phyloP scores from a whole-genome alignment of 2,329 filamentous ascomycete genomes.

The Teratosphaeriaceae sp. region DNA sequence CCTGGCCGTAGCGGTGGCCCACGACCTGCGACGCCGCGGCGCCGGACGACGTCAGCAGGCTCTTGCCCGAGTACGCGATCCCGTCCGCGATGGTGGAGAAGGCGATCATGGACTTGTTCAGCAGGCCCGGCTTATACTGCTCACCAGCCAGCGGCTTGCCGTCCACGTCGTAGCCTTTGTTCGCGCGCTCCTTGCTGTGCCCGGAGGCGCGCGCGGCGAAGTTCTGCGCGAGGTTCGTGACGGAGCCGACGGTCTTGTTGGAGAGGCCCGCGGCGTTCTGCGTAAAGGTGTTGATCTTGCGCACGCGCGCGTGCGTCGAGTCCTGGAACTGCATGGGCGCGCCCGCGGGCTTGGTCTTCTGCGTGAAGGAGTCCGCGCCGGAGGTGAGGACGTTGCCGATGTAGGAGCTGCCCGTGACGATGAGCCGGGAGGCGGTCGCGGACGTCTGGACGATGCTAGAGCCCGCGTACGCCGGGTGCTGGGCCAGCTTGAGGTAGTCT shows the following conservation, averaged over 20 bases:
- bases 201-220: slow-evolving; percentile 69
- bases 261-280: slow-evolving; percentile 71
- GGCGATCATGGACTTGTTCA: slow-evolving; percentile 96
- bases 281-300: slow-evolving; percentile 85
- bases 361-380: slow-evolving; percentile 73
- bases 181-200: slow-evolving; percentile 47
- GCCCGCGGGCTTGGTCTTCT: slow-evolving; percentile 67
- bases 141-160: slow-evolving; percentile 51
- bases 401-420: slow-evolving; percentile 79
- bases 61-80: slow-evolving; percentile 78
- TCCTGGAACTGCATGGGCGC: slow-evolving; percentile 86
- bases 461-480: slow-evolving; percentile 87
- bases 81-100: slow-evolving; percentile 93
- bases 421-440: slow-evolving; percentile 78
- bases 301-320: slow-evolving; percentile 74
- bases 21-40: slow-evolving; percentile 80
- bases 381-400: slow-evolving; percentile 70
- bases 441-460: slow-evolving; percentile 83
- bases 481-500: slow-evolving; percentile 67
- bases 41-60: slow-evolving; percentile 66
- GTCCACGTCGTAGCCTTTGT: slow-evolving; percentile 61
- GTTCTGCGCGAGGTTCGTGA: slow-evolving; percentile 81
- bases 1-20: slow-evolving; percentile 77
- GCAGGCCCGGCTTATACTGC: slow-evolving; percentile 77
- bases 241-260: slow-evolving; percentile 77